Base-by-base conservation (phyloP, 2,329 filamentous ascomycete genomes). In the Penicillium rolfsii region DNA sequence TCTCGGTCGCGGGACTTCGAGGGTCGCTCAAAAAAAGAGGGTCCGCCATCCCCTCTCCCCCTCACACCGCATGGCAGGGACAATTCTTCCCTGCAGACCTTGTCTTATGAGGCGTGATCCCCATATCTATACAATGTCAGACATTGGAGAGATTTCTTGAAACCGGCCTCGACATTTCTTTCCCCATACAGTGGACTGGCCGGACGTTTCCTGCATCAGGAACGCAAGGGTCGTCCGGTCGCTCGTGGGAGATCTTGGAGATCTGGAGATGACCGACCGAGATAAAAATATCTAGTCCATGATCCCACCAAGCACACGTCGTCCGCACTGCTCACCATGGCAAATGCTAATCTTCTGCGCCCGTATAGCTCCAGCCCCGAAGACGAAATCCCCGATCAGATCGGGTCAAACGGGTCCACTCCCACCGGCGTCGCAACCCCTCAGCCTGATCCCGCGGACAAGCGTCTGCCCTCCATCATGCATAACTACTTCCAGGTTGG, bases 401-500 rank as follows among this genome's bases (percentile, higher is more conserved):
- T 81, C 58, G 91, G 91, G 75, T 91, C 90, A 59, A 85, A 82
- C 77, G 90, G 91, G 71, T 93, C 91, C 57, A 95, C 93, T 71
- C 90, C 93, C 73, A 96, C 93, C 70, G 93, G 93, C 73, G 87
- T 96, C 77, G 91, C 92, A 68, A 99, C 95, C 65, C 95, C 95
- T 69, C 91, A 93, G 74, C 95, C 95, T 69, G 94, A 98, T 80
- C 89, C 90, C 66, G 89, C 91, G 74, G 95, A 99, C 82, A 97
- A 97, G 82, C 90, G 95, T 80, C 84, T 96, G 76, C 95, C 95
- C 70, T 91, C 93, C 77, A 96, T 98, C 82, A 90, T 95, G 85
- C 87, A 88, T 79, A 96, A 90, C 84, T 97, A 95, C 85, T 97
- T 98, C 86, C 95, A 99, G 94, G 95, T 99, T 96, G 89, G 95